Evolutionary conservation across 176 grass and related monocot genomes (phyloP), one percentile per base, ranked within the genome.

Genomic region (Phragmites australis): DNA sequence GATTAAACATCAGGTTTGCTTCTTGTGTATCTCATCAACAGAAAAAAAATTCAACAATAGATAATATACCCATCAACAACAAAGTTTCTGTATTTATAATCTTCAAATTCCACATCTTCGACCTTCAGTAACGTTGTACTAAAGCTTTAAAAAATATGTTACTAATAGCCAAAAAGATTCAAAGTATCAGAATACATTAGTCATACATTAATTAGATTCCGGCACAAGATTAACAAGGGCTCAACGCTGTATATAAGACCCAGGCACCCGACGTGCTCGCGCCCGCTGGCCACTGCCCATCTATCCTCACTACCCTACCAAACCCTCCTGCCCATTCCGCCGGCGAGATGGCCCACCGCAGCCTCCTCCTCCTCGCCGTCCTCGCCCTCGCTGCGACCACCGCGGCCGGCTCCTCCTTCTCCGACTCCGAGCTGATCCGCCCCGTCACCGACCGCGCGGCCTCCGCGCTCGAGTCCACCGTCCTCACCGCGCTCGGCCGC

Each of bases 341-440:
- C 83, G 73, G 58, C 83, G 66, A 42, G 30, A 97, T 93, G 88
- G 88, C 88, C 68, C 84, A 78, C 79, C 63, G 37, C 71, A 21
- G 52, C 60, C 19, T 84, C 56, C 48, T 90, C 86, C 31, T 89
- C 88, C 78, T 90, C 78, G 72, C 68, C 61, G 80, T 54, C 73
- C 44, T 65, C 62, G 31, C 32, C 75, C 63, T 87, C 41, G 39
- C 85, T 45, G 66, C 64, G 78, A 54, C 53, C 16, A 55, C 89
- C 19, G 31, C 43, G 27, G 72, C 49, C 31, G 54, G 71, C 13
- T 77, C 76, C 43, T 25, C 9, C 66, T 93, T 85, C 88, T 40
- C 43, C 12, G 89, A 91, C 37, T 81, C 87, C 65, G 93, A 93
- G 88, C 88, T 72, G 62, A 95, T 99, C 88, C 96, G 70, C 27